A percentile compares a stretch with the other conserved stretches of the same genome.
These are phyloP conservation scores for Termitomyces sp. DNA, from an alignment of 768 basidiomycete species.

Conservation along the genomic window DNA sequence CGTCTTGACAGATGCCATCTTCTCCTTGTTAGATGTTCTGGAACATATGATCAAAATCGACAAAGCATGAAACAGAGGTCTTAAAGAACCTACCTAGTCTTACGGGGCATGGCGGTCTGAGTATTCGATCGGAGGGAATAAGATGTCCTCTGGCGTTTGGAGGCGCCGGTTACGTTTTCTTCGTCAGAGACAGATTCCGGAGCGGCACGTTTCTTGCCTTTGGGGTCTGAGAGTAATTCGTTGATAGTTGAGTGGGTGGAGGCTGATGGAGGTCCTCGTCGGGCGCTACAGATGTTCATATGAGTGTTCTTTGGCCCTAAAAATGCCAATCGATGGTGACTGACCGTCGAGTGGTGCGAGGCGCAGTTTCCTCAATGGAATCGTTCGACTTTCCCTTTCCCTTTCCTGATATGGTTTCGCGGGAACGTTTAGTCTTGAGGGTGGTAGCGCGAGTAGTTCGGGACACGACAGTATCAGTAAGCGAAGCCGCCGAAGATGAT, in stretches of 20 bases:
- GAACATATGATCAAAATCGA: slow-evolving; percentile 11
- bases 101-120: slow-evolving; percentile 64
- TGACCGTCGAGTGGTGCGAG: slow-evolving; percentile 59
- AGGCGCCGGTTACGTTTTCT: slow-evolving; percentile 46
- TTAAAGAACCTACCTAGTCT: slow-evolving; percentile 46
- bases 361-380: slow-evolving; percentile 40
- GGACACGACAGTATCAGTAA: slow-evolving; percentile 27
- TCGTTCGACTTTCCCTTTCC: slow-evolving; percentile 67
- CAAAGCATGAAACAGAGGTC: slow-evolving; percentile 4
- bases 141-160: slow-evolving; percentile 57
- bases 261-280: slow-evolving; percentile 43
- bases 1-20: slow-evolving; percentile 52
- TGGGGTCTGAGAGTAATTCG: slow-evolving; percentile 70
- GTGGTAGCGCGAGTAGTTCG: slow-evolving; percentile 42
- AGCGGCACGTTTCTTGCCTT: slow-evolving; percentile 91
- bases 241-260: slow-evolving; percentile 55
- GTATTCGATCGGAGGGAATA: slow-evolving; percentile 67
- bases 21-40: slow-evolving; percentile 49
- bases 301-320: slow-evolving; percentile 23
- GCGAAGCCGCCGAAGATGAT: slow-evolving; percentile 24
- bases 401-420: slow-evolving; percentile 46
- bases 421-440: slow-evolving; percentile 44
- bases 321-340: slow-evolving; percentile 24
- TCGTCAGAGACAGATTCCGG: slow-evolving; percentile 67
- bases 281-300: slow-evolving; percentile 39